A percentile compares a stretch with the other conserved stretches of the same genome.
phyloP scores from a whole-genome alignment of 768 basidiomycete species.

The Tricholoma furcatifolium region DNA sequence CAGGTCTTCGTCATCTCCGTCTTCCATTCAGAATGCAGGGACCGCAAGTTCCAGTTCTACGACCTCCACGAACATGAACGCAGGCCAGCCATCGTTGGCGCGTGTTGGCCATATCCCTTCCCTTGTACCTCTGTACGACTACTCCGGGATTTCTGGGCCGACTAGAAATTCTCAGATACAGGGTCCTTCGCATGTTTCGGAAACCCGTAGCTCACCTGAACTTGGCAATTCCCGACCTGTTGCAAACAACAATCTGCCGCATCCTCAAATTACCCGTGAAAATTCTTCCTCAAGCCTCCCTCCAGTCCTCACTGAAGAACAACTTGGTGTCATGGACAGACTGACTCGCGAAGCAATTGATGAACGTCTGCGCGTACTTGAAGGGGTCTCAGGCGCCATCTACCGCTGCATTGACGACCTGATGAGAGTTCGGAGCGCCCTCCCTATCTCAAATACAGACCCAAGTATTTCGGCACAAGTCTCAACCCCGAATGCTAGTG shows the following conservation, averaged over 20 bases:
- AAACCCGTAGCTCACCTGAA: slow-evolving; percentile 3
- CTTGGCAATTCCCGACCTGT: slow-evolving; percentile 8
- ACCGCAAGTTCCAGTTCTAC: neutral
- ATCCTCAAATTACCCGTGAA: slow-evolving; percentile 1
- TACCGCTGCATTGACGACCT: slow-evolving; percentile 79
- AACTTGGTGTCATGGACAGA: slow-evolving; percentile 62
- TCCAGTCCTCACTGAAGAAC: slow-evolving; percentile 52
- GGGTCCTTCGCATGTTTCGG: neutral
- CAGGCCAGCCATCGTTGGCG: slow-evolving; percentile 7
- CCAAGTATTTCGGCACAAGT: neutral
- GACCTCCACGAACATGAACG: slow-evolving; percentile 3
- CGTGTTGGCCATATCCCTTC: slow-evolving; percentile 18
- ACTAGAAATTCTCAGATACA: neutral
- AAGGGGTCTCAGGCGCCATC: slow-evolving; percentile 74
- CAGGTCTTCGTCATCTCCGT: slow-evolving; percentile 9
- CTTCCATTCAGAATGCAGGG: neutral
- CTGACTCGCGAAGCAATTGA: slow-evolving; percentile 82
- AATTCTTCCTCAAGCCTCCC: slow-evolving; percentile 35
- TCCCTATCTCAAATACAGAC: slow-evolving; percentile 41
- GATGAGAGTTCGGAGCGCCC: slow-evolving; percentile 67
- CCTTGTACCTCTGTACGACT: slow-evolving; percentile 33
- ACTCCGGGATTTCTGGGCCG: slow-evolving; percentile 9
- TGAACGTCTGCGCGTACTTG: slow-evolving; percentile 75
- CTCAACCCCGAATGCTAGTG: neutral
- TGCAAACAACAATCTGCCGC: neutral